A percentile compares a stretch with the other conserved stretches of the same genome.
Evolutionary conservation across 306 rosid species (phyloP).

Genomic region (Acacia melanoxylon): DNA sequence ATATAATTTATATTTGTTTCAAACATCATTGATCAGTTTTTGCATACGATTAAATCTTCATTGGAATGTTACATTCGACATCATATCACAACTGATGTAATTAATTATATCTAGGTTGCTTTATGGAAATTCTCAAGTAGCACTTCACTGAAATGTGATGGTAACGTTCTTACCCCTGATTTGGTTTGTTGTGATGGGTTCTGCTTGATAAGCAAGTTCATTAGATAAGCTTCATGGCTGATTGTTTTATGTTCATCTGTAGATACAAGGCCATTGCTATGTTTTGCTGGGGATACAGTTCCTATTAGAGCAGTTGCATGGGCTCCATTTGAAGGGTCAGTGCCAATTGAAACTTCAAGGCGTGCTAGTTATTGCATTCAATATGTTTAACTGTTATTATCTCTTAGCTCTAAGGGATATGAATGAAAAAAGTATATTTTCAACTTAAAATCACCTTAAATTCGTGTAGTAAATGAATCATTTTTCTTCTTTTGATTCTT

Average conservation of each 20-base stretch:
- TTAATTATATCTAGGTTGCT: conserved; percentile 67
- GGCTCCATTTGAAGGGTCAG: conserved; percentile 89
- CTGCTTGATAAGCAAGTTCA: conserved; percentile 25
- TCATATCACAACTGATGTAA: conserved; percentile 35
- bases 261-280: conserved; percentile 83
- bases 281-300: conserved; percentile 80
- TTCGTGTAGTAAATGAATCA: background rate
- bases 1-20: conserved; percentile 20
- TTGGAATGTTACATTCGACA: conserved; percentile 9
- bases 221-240: conserved; percentile 15
- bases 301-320: conserved; percentile 90
- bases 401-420: conserved; percentile 10
- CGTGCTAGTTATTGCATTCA: conserved; percentile 12
- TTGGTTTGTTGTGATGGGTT: conserved; percentile 22
- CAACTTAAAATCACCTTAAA: background rate
- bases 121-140: conserved; percentile 78
- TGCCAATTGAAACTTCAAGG: conserved; percentile 29
- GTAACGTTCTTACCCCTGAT: conserved; percentile 30
- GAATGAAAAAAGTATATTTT: conserved; percentile 10
- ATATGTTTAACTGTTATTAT: conserved; percentile 8
- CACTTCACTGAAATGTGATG: conserved; percentile 58
- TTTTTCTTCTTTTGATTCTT: background rate
- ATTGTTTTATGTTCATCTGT: conserved; percentile 39
- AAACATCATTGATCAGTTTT: conserved; percentile 3
- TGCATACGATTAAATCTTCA: conserved; percentile 16